A percentile compares a stretch with the other conserved stretches of the same genome.
Evolutionary conservation across 768 basidiomycete species (phyloP).

Genomic region (Boletellus ananas): DNA sequence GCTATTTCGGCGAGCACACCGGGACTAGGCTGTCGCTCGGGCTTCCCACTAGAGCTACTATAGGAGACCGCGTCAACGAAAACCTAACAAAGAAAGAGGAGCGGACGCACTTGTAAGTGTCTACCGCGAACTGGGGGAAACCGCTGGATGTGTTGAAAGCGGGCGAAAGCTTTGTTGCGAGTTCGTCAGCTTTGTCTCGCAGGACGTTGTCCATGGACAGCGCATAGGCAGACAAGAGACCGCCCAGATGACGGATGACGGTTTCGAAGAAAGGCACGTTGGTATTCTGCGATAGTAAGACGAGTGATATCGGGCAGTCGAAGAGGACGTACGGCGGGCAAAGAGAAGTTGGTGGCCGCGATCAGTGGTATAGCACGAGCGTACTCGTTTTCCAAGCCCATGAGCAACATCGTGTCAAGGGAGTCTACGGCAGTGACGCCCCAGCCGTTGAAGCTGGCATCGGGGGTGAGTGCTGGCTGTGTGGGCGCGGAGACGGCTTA

Average conservation of each 20-base stretch:
- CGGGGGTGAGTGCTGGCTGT: not conserved
- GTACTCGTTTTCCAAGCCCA: constrained; percentile 74
- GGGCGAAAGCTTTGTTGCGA: constrained; percentile 68
- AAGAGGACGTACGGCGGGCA: constrained; percentile 36
- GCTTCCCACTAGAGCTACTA: constrained; percentile 1
- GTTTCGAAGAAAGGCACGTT: constrained; percentile 73
- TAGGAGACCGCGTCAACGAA: not conserved
- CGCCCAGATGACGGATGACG: constrained; percentile 86
- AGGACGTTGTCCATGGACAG: constrained; percentile 61
- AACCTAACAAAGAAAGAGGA: not conserved
- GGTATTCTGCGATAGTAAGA: constrained; percentile 25
- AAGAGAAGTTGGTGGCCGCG: constrained; percentile 45
- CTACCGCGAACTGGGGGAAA: constrained; percentile 66
- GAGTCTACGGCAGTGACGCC: constrained; percentile 76
- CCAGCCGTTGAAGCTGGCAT: constrained; percentile 75
- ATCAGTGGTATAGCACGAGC: constrained; percentile 55
- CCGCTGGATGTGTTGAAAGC: constrained; percentile 69
- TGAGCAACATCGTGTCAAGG: constrained; percentile 81
- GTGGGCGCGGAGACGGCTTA: constrained; percentile 26
- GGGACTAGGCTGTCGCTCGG: constrained; percentile 28
- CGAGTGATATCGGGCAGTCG: not conserved
- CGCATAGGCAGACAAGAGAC: constrained; percentile 79
- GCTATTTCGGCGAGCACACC: constrained; percentile 75
- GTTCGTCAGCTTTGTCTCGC: constrained; percentile 70
- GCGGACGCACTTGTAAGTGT: constrained; percentile 52